Evolutionary conservation across 1,139 yeast species (phyloP).

Genomic region (Pichia sp.): DNA sequence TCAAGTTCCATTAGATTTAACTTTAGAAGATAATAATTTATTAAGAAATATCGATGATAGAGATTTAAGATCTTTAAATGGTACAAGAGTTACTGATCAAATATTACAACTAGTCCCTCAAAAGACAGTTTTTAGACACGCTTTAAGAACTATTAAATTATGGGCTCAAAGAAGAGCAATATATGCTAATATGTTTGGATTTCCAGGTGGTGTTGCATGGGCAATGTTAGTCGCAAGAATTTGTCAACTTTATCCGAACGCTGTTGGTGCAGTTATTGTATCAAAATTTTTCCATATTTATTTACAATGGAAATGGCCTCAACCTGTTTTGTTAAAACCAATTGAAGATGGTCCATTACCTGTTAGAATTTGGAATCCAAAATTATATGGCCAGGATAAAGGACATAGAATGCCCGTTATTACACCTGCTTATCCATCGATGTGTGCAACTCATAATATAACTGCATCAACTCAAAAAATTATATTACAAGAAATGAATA

Average conservation of each 20-base stretch:
- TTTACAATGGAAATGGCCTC: constrained; percentile 97
- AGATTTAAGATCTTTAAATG: constrained; percentile 83
- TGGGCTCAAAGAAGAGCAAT: constrained; percentile 97
- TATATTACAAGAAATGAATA: constrained; percentile 63
- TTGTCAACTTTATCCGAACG: constrained; percentile 94
- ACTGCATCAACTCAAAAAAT: constrained; percentile 80
- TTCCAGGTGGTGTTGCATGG: constrained; percentile 99
- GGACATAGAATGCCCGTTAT: constrained; percentile 97
- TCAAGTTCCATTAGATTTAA: constrained; percentile 67
- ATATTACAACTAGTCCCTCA: constrained; percentile 85
- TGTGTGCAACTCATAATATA: constrained; percentile 98
- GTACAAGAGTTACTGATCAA: constrained; percentile 96
- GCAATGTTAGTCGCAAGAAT: constrained; percentile 97
- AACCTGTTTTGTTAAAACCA: constrained; percentile 84
- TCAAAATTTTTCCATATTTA: constrained; percentile 83
- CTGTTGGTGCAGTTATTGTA: constrained; percentile 86
- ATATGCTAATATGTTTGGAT: constrained; percentile 91
- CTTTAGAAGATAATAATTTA: constrained; percentile 77
- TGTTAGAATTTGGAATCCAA: constrained; percentile 96
- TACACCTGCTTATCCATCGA: constrained; percentile 97
- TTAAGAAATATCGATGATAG: constrained; percentile 83
- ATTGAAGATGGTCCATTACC: constrained; percentile 97
- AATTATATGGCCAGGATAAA: constrained; percentile 79
- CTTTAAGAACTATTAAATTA: constrained; percentile 82
- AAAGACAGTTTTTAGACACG: constrained; percentile 87